These are phyloP conservation scores for Spatholobus suberectus DNA, from an alignment of 306 rosid species.

Conservation along the genomic window DNA sequence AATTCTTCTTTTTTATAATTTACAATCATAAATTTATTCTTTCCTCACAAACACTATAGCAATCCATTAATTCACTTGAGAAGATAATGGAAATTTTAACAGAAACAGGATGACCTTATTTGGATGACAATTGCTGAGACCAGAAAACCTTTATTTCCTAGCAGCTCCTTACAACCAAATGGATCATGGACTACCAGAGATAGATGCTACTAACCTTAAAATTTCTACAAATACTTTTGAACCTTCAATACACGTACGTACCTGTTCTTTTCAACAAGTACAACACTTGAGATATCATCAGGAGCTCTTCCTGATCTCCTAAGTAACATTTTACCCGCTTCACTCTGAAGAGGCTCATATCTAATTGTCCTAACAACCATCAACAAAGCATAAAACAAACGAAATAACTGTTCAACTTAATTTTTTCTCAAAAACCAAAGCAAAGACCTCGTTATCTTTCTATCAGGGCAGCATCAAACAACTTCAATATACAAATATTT, in stretches of 20 bases:
- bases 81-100: slow-evolving; percentile 17
- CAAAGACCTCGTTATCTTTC: neutral
- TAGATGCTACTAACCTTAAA: neutral
- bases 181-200: slow-evolving; percentile 6
- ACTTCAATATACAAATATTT: neutral
- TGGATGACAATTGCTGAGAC: slow-evolving; percentile 5
- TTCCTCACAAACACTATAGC: slow-evolving; percentile 9
- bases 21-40: slow-evolving; percentile 10
- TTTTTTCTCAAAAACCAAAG: neutral
- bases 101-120: neutral
- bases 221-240: neutral
- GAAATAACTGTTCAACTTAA: neutral
- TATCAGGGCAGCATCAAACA: neutral
- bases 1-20: slow-evolving; percentile 15
- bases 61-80: neutral
- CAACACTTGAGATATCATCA: slow-evolving; percentile 96
- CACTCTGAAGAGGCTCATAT: slow-evolving; percentile 92
- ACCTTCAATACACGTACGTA: slow-evolving; percentile 18
- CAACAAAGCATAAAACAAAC: slow-evolving; percentile 8
- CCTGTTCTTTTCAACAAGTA: slow-evolving; percentile 86
- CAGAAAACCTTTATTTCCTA: neutral
- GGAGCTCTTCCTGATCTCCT: slow-evolving; percentile 95
- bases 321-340: slow-evolving; percentile 80
- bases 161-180: neutral
- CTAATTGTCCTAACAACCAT: slow-evolving; percentile 69